A percentile compares a stretch with the other conserved stretches of the same genome.
phyloP scores from a whole-genome alignment of 352 stramenopile species.

The Pythium pyrilobum region DNA sequence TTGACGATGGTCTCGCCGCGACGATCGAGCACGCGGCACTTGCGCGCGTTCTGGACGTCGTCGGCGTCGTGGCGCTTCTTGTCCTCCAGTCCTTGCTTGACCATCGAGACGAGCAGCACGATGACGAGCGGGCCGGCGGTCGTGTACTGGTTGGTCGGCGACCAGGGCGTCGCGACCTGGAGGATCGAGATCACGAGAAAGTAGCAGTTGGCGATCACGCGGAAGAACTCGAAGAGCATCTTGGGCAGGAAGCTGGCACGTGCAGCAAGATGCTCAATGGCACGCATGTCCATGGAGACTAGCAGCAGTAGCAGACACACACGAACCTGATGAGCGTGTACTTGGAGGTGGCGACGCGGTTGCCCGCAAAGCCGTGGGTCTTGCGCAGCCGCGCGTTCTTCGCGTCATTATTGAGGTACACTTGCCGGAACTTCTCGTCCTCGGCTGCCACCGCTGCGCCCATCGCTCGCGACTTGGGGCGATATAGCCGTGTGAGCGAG shows the following conservation, averaged over 20 bases:
- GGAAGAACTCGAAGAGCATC: constrained; percentile 93
- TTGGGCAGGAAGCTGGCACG: constrained; percentile 88
- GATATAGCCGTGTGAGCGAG: neutral
- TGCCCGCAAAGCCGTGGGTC: constrained; percentile 44
- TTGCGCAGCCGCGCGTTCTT: constrained; percentile 53
- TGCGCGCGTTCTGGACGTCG: constrained; percentile 49
- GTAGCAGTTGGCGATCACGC: constrained; percentile 93
- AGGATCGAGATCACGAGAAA: constrained; percentile 93
- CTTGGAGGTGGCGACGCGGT: constrained; percentile 87
- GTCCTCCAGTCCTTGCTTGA: constrained; percentile 78
- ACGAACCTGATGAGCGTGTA: constrained; percentile 83
- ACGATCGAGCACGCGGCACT: constrained; percentile 37
- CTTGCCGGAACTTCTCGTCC: constrained; percentile 35
- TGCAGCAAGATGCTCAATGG: neutral
- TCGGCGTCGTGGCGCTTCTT: constrained; percentile 72
- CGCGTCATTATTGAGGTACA: constrained; percentile 53
- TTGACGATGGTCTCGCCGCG: constrained; percentile 39
- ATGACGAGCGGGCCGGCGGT: constrained; percentile 64
- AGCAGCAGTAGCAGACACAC: neutral
- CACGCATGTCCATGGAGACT: neutral
- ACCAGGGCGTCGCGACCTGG: constrained; percentile 75
- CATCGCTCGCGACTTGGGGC: constrained; percentile 7
- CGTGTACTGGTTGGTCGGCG: constrained; percentile 72
- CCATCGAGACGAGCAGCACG: constrained; percentile 71
- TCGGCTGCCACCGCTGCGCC: neutral